Percentiles rank a stretch among this genome's conserved stretches.
These are phyloP conservation scores for Ganoderma resinaceum DNA, from an alignment of 1,284 basidiomycete genomes.

Conservation along the genomic window DNA sequence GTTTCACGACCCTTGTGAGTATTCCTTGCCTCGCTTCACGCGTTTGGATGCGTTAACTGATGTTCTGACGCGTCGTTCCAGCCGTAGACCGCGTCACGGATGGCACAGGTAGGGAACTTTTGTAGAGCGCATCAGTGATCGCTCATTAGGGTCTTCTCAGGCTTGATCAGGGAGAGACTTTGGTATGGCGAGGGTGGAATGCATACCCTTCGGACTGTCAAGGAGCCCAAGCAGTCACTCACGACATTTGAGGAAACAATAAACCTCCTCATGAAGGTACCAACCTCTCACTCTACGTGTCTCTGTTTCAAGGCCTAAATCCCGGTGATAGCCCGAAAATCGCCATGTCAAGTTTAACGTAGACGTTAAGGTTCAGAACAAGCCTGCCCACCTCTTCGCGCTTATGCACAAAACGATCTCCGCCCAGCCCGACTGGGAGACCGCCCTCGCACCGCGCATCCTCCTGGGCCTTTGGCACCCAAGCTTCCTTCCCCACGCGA, in stretches of 20 bases:
- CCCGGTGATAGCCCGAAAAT: conserved; percentile 75
- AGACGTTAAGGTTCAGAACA: conserved; percentile 94
- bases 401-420: conserved; percentile 85
- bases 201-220: conserved; percentile 83
- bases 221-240: conserved; percentile 88
- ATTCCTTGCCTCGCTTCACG: conserved; percentile 17
- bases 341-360: conserved; percentile 89
- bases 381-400: conserved; percentile 86
- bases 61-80: conserved; percentile 39
- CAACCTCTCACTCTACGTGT: conserved; percentile 32
- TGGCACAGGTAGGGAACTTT: conserved; percentile 56
- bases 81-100: conserved; percentile 74
- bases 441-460: conserved; percentile 84
- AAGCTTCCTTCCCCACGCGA: conserved; percentile 84
- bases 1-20: conserved; percentile 92
- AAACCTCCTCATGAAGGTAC: conserved; percentile 79
- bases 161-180: conserved; percentile 68
- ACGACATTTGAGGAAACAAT: conserved; percentile 89
- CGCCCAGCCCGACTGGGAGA: conserved; percentile 80
- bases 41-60: conserved; percentile 11
- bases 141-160: conserved; percentile 43
- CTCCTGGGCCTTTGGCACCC: conserved; percentile 96
- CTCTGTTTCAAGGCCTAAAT: conserved; percentile 1
- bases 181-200: conserved; percentile 82
- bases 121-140: conserved; percentile 14